phyloP scores from a whole-genome alignment of 768 basidiomycete genomes.

The Trametes cingulata region DNA sequence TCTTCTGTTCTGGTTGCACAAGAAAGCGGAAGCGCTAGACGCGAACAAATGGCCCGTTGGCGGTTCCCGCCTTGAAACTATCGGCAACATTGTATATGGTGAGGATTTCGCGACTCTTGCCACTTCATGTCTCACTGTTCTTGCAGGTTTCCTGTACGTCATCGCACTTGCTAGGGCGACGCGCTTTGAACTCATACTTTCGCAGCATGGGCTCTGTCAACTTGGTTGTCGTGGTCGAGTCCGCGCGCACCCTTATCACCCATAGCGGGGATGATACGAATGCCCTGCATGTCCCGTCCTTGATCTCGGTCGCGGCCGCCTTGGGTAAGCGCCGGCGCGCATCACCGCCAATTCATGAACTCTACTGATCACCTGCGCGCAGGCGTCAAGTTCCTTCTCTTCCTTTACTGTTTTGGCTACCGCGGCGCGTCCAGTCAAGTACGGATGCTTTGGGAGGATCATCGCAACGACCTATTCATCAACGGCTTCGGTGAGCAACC shows the following conservation, averaged over 20 bases:
- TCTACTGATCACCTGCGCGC: neutral
- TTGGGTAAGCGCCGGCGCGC: constrained; percentile 53
- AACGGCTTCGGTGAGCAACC: constrained; percentile 64
- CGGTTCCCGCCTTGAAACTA: constrained; percentile 86
- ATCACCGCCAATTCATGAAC: neutral
- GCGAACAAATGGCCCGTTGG: constrained; percentile 89
- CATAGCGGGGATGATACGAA: constrained; percentile 56
- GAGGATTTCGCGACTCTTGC: constrained; percentile 5
- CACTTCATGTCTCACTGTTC: neutral
- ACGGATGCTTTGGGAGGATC: constrained; percentile 94
- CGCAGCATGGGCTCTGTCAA: constrained; percentile 89
- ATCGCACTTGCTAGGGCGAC: neutral
- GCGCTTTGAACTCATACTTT: neutral
- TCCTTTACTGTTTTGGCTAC: constrained; percentile 82
- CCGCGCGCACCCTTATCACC: constrained; percentile 67
- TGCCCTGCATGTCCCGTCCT: constrained; percentile 75
- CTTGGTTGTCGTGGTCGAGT: constrained; percentile 87
- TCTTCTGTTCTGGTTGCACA: constrained; percentile 78
- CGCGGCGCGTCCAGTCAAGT: constrained; percentile 88
- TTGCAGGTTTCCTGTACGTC: constrained; percentile 14
- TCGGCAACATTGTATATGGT: constrained; percentile 89
- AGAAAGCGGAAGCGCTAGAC: constrained; percentile 70
- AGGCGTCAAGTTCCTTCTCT: constrained; percentile 86
- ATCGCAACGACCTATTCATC: constrained; percentile 89
- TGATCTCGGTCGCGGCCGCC: constrained; percentile 81